Base-by-base conservation (phyloP, 805 yeast genomes). In the Ogataea paraovalis region DNA sequence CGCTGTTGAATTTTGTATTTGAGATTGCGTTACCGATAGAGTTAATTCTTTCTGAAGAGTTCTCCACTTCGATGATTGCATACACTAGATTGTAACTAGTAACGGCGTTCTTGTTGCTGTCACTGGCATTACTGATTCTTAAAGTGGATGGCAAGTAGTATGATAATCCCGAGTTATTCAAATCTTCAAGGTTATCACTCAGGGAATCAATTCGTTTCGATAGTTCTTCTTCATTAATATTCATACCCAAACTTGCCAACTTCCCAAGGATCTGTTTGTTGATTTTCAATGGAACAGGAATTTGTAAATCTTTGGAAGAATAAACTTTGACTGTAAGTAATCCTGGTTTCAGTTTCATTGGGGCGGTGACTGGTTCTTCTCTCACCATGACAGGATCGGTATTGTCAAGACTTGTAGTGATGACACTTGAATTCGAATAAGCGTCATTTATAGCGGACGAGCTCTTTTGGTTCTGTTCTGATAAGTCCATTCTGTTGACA, bases 61-160 rank as follows among this genome's bases (percentile, higher is more conserved):
- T 94, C 68, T 94, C 99, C 63, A 90, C 92, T 67, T 94, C 99
- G 40, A 94, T 75, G 2, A 96, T 89, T 59, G 91, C 77, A 66
- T 87, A 88, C 34, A 94, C 76, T 50, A 96, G 75, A 47, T 61
- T 62, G 50, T 65, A 65, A 20, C 62, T 64, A 9, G 67, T 61
- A 28, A 60, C 45, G 16, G 94, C 79, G 55, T 80, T 81, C 52
- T 79, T 75, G 14, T 84, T 74, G 38, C 88, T 83, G 40, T 83
- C 70, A 64, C 57, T 66, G 38, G 63, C 60, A 34, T 55, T 57
- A 23, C 54, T 63, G 22, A 65, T 65, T 43, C 61, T 53, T 38
- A 65, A 52, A 1, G 68, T 64, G 3, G 83, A 73, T 7, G 85
- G 85, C 34, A 80, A 52, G 45, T 58, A 65, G 36, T 65, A 54